Conservation (phyloP, 257 asterid genomes). For the Petrea volubilis region DNA sequence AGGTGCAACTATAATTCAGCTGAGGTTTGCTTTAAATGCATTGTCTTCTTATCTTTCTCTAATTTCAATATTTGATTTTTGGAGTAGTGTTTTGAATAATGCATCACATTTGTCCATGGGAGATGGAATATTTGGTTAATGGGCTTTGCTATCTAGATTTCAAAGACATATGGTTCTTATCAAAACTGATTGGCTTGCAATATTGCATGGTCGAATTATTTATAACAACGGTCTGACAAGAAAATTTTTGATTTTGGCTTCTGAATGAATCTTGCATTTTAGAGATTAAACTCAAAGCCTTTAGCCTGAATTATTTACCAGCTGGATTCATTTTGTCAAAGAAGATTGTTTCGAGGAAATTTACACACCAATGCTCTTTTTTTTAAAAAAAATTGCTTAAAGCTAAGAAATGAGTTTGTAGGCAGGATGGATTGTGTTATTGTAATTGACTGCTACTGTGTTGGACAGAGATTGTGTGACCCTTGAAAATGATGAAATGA, state of each 20-base stretch:
- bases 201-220: not conserved
- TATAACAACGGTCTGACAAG: not conserved
- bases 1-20: constrained; percentile 89
- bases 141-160: not conserved
- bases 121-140: not conserved
- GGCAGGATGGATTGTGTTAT: not conserved
- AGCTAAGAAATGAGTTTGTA: not conserved
- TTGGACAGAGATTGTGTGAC: not conserved
- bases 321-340: not conserved
- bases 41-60: not conserved
- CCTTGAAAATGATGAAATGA: not conserved
- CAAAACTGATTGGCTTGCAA: not conserved
- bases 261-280: not conserved
- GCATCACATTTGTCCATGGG: constrained; percentile 4
- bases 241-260: not conserved
- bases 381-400: not conserved
- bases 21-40: constrained; percentile 56
- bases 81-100: not conserved
- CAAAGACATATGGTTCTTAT: not conserved
- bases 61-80: not conserved
- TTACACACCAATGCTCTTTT: not conserved
- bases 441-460: not conserved
- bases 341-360: not conserved
- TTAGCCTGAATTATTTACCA: not conserved
- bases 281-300: not conserved